Evolutionary conservation across 257 asterid species (phyloP).

Genomic region (Scutellaria baicalensis): DNA sequence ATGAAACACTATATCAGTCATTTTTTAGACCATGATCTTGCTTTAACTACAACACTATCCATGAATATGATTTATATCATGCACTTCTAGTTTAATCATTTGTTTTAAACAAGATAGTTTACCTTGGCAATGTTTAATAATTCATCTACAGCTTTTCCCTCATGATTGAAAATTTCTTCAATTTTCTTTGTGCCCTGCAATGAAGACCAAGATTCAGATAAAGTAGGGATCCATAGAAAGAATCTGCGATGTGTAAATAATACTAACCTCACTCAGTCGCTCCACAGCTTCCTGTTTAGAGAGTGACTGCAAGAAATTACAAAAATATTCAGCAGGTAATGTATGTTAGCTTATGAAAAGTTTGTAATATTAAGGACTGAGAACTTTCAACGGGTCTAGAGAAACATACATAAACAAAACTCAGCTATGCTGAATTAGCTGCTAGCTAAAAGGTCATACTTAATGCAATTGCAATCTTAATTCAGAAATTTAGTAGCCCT

Average conservation of each 20-base stretch:
- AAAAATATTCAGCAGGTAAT: conserved; percentile 13
- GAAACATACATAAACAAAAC: not conserved
- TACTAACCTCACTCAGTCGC: conserved; percentile 72
- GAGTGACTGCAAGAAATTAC: conserved; percentile 51
- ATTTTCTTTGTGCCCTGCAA: conserved; percentile 80
- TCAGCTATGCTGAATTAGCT: not conserved
- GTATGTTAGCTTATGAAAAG: not conserved
- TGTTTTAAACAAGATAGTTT: conserved; percentile 11
- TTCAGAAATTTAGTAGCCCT: not conserved
- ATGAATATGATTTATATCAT: not conserved
- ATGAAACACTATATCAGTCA: not conserved
- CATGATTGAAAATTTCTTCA: conserved; percentile 58
- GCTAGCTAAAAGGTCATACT: conserved; percentile 1
- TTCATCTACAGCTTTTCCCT: conserved; percentile 81
- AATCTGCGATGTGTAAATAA: not conserved
- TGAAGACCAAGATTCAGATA: conserved; percentile 16
- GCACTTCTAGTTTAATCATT: conserved; percentile 1
- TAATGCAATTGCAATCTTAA: not conserved
- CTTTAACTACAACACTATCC: not conserved
- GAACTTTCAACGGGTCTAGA: not conserved
- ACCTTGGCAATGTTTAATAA: conserved; percentile 88
- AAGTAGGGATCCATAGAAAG: conserved; percentile 8
- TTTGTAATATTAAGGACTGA: not conserved
- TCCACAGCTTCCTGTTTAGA: conserved; percentile 96
- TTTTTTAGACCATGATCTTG: not conserved